A percentile compares a stretch with the other conserved stretches of the same genome.
phyloP scores from a whole-genome alignment of 2,329 filamentous ascomycete genomes.

The Exophiala calicioides region DNA sequence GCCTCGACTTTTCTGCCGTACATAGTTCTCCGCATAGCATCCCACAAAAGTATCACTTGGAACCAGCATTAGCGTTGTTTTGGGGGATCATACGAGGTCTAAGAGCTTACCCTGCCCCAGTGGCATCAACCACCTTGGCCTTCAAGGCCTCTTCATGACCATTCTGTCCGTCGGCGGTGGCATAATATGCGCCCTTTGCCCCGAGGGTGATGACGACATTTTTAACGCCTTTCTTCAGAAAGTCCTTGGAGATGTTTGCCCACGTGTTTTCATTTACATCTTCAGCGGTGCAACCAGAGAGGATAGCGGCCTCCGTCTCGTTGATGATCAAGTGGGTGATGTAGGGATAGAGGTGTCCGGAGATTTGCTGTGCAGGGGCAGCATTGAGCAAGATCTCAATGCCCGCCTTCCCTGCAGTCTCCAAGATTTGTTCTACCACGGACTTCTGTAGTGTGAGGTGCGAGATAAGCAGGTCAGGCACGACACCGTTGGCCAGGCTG shows the following conservation, averaged over 20 bases:
- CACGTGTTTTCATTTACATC: conserved; percentile 12
- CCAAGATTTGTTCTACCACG: conserved; percentile 18
- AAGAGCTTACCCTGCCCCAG: conserved; percentile 22
- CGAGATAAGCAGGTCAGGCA: conserved; percentile 22
- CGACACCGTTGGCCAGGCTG: conserved; percentile 4
- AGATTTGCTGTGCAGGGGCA: conserved; percentile 13
- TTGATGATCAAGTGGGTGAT: conserved; percentile 24
- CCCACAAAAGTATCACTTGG: conserved; percentile 27
- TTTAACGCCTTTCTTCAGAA: conserved; percentile 9
- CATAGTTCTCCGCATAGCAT: conserved; percentile 24
- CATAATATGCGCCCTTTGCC: conserved; percentile 14
- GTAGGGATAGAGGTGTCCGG: conserved; percentile 3
- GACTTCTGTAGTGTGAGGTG: conserved; percentile 13
- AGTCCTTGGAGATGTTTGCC: conserved; percentile 9
- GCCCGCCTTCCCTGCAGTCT: conserved; percentile 11
- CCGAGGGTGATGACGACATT: conserved; percentile 23
- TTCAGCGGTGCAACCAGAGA: conserved; percentile 11
- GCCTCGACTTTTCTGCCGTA: conserved; percentile 18
- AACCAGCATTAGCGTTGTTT: not conserved
- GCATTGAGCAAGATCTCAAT: conserved; percentile 24
- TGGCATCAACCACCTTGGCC: conserved; percentile 20
- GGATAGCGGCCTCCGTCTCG: conserved; percentile 21
- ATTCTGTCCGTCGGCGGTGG: not conserved
- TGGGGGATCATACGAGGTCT: not conserved
- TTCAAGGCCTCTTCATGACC: conserved; percentile 9